These are phyloP conservation scores for Eurotiales sp. DNA, from an alignment of 2,329 filamentous ascomycete genomes.

Conservation along the genomic window DNA sequence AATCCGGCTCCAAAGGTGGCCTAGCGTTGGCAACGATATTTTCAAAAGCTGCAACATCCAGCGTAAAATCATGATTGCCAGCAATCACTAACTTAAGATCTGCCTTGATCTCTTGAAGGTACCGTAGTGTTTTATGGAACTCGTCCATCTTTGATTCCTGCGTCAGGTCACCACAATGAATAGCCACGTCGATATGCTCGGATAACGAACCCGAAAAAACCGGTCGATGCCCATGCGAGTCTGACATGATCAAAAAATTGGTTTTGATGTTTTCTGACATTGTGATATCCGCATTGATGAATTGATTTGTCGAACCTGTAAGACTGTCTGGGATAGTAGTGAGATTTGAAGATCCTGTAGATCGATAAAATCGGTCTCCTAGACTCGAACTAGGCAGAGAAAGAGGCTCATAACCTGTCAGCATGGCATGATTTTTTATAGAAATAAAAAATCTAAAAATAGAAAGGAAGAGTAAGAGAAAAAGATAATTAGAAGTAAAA, in stretches of 20 bases:
- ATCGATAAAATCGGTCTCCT: too few species aligned
- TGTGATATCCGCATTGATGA: not conserved
- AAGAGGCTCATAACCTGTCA: too few species aligned
- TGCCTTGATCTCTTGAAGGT: constrained; percentile 43
- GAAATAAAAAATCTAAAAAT: too few species aligned
- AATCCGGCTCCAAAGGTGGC: constrained; percentile 23
- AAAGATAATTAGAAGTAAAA: too few species aligned
- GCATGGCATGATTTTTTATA: too few species aligned
- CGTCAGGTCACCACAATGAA: constrained; percentile 55
- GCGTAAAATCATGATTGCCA: constrained; percentile 53
- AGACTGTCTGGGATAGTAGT: too few species aligned
- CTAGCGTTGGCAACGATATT: constrained; percentile 27
- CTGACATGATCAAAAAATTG: constrained; percentile 44
- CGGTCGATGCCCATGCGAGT: constrained; percentile 40
- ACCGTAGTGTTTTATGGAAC: constrained; percentile 38
- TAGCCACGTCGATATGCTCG: constrained; percentile 45
- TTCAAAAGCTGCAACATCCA: constrained; percentile 37
- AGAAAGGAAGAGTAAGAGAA: too few species aligned
- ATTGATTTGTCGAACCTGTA: constrained; percentile 8
- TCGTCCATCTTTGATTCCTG: constrained; percentile 40
- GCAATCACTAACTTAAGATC: constrained; percentile 54
- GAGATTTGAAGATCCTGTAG: too few species aligned
- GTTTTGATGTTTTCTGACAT: constrained; percentile 30
- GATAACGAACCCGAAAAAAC: constrained; percentile 19
- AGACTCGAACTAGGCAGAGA: too few species aligned